A percentile compares a stretch with the other conserved stretches of the same genome.
Conservation (phyloP, 306 rosid species). For the Cicer yamashitae region DNA sequence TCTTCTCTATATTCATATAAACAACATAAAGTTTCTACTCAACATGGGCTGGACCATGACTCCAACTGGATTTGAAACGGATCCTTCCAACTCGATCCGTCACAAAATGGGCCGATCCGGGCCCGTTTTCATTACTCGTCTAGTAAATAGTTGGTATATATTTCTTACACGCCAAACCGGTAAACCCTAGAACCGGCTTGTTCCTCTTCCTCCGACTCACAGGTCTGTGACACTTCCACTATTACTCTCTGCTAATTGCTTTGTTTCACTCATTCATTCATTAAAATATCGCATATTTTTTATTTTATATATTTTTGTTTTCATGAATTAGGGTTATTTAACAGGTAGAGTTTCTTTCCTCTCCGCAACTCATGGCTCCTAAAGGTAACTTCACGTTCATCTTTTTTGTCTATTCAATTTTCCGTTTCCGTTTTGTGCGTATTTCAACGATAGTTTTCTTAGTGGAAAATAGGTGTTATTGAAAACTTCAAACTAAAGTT, state of each 20-base stretch:
- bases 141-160: background rate
- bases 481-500: background rate
- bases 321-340: conserved; percentile 37
- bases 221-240: conserved; percentile 27
- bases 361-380: conserved; percentile 64
- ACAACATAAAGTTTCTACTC: too few relatives aligned
- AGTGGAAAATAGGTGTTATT: background rate
- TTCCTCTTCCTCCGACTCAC: conserved; percentile 27
- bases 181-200: conserved; percentile 49
- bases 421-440: too few relatives aligned
- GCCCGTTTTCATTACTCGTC: background rate
- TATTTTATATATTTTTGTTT: background rate
- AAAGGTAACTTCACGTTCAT: conserved; percentile 53
- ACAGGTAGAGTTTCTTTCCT: conserved; percentile 36
- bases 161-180: background rate
- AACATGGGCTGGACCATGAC: background rate
- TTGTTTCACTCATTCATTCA: background rate
- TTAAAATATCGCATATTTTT: background rate
- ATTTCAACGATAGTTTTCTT: background rate
- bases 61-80: too few relatives aligned
- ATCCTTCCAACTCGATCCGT: too few relatives aligned
- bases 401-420: background rate
- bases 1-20: too few relatives aligned
- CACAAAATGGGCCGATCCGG: background rate
- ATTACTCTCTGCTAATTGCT: background rate